Conservation (phyloP, 1,284 basidiomycete species). For the Rhodotorula glutinis region DNA sequence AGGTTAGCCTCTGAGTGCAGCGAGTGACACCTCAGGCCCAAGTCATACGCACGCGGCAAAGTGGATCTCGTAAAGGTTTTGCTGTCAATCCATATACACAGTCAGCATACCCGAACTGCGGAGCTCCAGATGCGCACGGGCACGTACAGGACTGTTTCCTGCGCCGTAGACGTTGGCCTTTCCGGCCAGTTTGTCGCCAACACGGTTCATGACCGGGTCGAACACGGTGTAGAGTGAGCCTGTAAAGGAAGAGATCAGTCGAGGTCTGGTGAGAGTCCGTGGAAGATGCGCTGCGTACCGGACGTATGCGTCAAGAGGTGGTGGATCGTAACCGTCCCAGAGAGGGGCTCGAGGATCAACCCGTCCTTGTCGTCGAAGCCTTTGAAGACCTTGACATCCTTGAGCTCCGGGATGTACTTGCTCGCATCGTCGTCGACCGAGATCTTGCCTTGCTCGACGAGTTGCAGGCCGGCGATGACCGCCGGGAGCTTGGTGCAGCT, state of each 20-base stretch:
- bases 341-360: slow-evolving; percentile 1
- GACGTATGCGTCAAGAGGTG: slow-evolving; percentile 22
- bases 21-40: neutral
- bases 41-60: neutral
- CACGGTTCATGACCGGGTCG: neutral
- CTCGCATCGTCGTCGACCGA: slow-evolving; percentile 17
- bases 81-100: no score
- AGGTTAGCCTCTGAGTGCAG: neutral
- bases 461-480: slow-evolving; percentile 19
- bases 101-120: no score
- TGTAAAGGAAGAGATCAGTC: neutral
- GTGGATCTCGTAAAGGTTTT: neutral
- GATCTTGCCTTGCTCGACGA: slow-evolving; percentile 31
- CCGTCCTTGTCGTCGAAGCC: slow-evolving; percentile 12
- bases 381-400: slow-evolving; percentile 8
- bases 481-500: slow-evolving; percentile 7
- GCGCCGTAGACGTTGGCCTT: neutral
- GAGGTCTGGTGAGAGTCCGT: neutral
- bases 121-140: neutral
- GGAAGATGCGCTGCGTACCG: neutral
- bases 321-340: slow-evolving; percentile 6
- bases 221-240: neutral
- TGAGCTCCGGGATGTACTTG: slow-evolving; percentile 14
- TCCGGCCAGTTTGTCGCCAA: neutral
- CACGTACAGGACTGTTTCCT: neutral